phyloP scores from a whole-genome alignment of 108 stramenopile species.

The Cylindrotheca fusiformis region DNA sequence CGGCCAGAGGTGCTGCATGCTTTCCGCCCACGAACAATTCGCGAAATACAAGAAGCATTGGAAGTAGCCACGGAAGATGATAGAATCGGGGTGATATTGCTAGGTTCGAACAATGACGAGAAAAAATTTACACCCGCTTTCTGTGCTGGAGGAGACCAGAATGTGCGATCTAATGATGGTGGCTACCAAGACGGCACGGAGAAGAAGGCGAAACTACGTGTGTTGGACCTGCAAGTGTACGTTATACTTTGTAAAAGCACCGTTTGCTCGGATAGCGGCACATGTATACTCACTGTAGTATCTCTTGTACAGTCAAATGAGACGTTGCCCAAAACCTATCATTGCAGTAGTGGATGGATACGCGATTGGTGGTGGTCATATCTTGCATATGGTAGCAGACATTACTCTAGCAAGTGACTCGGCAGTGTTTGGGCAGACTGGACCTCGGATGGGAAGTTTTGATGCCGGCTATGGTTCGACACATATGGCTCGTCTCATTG shows the following conservation, averaged over 20 bases:
- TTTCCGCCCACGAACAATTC: constrained; percentile 92
- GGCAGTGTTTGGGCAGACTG: constrained; percentile 92
- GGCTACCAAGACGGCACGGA: constrained; percentile 91
- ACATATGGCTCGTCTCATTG: constrained; percentile 84
- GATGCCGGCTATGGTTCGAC: constrained; percentile 94
- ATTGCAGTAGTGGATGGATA: constrained; percentile 92
- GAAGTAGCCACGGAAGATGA: constrained; percentile 84
- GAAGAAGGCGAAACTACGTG: constrained; percentile 67
- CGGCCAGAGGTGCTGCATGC: constrained; percentile 87
- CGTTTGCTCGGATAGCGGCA: too few relatives aligned
- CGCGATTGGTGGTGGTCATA: constrained; percentile 94
- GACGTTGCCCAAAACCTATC: constrained; percentile 95
- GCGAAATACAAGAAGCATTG: constrained; percentile 81
- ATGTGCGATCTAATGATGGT: constrained; percentile 73
- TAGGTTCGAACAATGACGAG: constrained; percentile 46
- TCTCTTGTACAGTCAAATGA: too few relatives aligned
- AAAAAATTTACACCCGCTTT: constrained; percentile 78
- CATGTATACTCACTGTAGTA: too few relatives aligned
- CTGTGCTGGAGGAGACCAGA: constrained; percentile 94
- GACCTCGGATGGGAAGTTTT: constrained; percentile 92
- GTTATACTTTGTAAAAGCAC: too few relatives aligned
- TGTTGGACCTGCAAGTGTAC: constrained; percentile 88
- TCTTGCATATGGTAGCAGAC: constrained; percentile 93
- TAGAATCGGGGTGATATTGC: constrained; percentile 73
- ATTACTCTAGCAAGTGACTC: constrained; percentile 79